Evolutionary conservation across 495 filamentous ascomycete genomes (phyloP), one percentile per base, ranked within the genome.

Genomic region (Lophiotrema nucula): DNA sequence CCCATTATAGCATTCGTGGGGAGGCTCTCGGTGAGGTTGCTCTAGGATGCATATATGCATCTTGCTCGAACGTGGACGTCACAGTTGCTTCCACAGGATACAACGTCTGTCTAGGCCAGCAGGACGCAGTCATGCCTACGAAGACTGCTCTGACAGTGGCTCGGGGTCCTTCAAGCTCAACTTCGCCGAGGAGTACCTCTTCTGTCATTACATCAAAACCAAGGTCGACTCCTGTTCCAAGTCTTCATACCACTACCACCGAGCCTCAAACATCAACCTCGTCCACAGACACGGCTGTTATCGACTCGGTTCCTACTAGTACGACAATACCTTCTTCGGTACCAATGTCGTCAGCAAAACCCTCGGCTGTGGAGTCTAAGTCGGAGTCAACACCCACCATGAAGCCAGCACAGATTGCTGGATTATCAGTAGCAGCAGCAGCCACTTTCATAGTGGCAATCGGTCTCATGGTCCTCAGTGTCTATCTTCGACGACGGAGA

Each of bases 341-440:
- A 15, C n/a, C 25, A 13, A 16, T 27, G 12, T 19, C 54, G 37
- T 39, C 56, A 39, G 1, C 27, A 44, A 52, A 24, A 16, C 31
- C 45, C 12, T 28, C 55, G 35, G 48, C 43, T 24, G 48, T 26
- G 31, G 33, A 12, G 31, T 16, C 52, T n/a, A 24, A 28, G 28
- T 26, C 16, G 25, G 18, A 45, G 31, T 25, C 16, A 19, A 45
- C 64, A 38, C 22, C 38, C 16, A 59, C 62, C 18, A 58, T 68
- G 62, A 60, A 38, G 18, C 61, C 65, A 6, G 61, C 65, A 31
- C 65, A 68, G 39, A 68, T 68, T 19, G 54, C 54, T 24, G 65
- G 65, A 11, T 44, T 68, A 27, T 58, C 65, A 18, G 57, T 68
- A n/a, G 65, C 65, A 27, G 61, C 51, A n/a, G 52, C 47, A 23